These are phyloP conservation scores for Mitragyna speciosa DNA, from an alignment of 257 asterid species.

Conservation along the genomic window DNA sequence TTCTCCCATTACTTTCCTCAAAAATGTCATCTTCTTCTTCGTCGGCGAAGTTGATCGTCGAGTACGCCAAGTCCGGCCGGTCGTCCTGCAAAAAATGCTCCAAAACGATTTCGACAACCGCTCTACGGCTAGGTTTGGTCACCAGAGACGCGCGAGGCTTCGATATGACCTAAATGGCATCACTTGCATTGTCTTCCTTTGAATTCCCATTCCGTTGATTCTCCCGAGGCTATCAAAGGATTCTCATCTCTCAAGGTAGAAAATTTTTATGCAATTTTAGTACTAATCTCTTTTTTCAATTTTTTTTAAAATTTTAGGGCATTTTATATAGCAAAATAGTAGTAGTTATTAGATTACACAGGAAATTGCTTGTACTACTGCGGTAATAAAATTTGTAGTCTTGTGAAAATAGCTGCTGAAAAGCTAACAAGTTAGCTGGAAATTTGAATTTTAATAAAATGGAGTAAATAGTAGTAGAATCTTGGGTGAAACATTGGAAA, in stretches of 20 bases:
- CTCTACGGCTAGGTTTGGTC: conserved; percentile 67
- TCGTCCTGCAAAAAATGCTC: conserved; percentile 88
- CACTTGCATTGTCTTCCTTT: conserved; percentile 72
- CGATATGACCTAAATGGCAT: conserved; percentile 89
- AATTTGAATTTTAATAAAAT: not conserved
- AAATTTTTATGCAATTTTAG: not conserved
- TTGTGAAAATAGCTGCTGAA: not conserved
- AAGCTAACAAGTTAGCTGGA: not conserved
- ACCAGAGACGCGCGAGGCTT: conserved; percentile 78
- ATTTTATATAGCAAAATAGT: not conserved
- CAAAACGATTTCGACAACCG: conserved; percentile 54
- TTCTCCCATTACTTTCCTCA: conserved; percentile 11
- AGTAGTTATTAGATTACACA: not conserved
- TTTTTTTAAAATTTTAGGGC: too few relatives aligned
- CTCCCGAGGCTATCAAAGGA: conserved; percentile 61
- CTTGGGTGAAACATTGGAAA: not conserved
- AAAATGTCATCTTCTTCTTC: conserved; percentile 31
- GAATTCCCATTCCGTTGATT: conserved; percentile 35
- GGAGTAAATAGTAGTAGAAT: not conserved
- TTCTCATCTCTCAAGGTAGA: conserved; percentile 74
- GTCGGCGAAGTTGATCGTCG: conserved; percentile 49
- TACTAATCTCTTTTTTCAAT: too few relatives aligned
- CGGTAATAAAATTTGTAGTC: too few relatives aligned
- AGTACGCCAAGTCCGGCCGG: conserved; percentile 86
- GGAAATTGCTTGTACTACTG: not conserved